phyloP scores from a whole-genome alignment of 176 grass and related monocot species.

The Lolium perenne region DNA sequence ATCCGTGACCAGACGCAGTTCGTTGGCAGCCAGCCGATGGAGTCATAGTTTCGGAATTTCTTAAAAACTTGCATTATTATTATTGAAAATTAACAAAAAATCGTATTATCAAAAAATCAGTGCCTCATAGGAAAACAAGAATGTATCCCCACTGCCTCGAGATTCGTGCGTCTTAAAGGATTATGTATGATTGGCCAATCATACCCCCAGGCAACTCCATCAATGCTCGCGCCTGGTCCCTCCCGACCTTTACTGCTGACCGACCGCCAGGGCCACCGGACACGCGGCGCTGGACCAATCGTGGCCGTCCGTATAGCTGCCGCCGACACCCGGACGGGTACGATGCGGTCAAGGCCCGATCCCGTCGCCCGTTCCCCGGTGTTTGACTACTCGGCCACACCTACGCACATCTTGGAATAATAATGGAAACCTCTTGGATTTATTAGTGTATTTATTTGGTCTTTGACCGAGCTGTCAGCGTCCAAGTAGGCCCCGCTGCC shows the following conservation, averaged over 20 bases:
- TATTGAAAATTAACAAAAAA: too few species aligned
- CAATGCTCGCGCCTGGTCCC: constrained; percentile 55
- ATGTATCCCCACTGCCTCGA: not conserved
- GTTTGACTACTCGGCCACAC: constrained; percentile 53
- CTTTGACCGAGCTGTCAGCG: constrained; percentile 52
- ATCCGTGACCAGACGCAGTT: too few species aligned
- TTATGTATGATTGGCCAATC: constrained; percentile 52
- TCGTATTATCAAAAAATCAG: too few species aligned
- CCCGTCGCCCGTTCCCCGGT: not conserved
- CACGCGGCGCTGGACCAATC: constrained; percentile 32
- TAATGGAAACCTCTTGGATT: not conserved
- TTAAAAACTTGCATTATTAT: too few species aligned
- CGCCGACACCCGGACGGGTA: not conserved
- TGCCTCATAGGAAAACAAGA: too few species aligned
- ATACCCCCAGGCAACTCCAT: constrained; percentile 42
- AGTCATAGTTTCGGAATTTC: too few species aligned
- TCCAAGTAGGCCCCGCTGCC: constrained; percentile 29
- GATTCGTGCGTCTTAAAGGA: constrained; percentile 34
- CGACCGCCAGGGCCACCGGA: constrained; percentile 12
- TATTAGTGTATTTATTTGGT: not conserved
- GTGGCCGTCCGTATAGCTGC: not conserved
- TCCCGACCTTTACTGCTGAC: constrained; percentile 43
- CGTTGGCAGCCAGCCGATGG: too few species aligned
- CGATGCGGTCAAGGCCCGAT: constrained; percentile 42
- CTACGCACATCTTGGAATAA: constrained; percentile 32